Evolutionary conservation across 202 grass and related monocot genomes (phyloP), one percentile per base, ranked within the genome.

Genomic region (Setaria viridis): DNA sequence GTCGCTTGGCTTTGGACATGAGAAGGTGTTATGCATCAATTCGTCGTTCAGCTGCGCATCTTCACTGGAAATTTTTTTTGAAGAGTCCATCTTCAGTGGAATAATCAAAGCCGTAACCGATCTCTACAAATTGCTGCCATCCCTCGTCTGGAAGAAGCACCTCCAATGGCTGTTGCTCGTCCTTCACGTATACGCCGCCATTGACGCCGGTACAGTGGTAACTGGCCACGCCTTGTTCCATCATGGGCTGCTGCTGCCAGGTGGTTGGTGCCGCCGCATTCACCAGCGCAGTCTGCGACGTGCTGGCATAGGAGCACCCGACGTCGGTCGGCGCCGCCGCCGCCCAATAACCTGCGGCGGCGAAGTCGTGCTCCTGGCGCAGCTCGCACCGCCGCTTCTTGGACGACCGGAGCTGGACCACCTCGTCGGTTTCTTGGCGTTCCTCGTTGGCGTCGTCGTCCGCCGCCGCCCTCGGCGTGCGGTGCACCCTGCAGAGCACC

Each of bases 401-500:
- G 11, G 59, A n/a, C 54, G 17, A 1, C 54, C 4, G 12, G 50
- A 16, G 0, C 48, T 50, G 3, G 14, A 41, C 39, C 39, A 13
- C 49, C 13, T 51, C 20, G 56, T 21, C 8, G 11, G 21, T 6
- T 30, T 30, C n/a, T 1, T 4, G 56, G 7, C 9, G 56, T 12
- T 20, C 20, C 55, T n/a, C 25, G 11, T 2, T 11, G 59, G 6
- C 12, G 60, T 0, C 29, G 4, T 5, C 58, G 19, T 21, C 55
- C 55, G 51, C 51, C 51, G 19, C 60, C 5, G 59, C 59, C 59
- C 11, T 62, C 4, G 59, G 59, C 59, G 59, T 62, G 25, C 59
- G 59, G 59, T 62, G 59, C 11, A 62, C 60, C 11, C 60, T 32
- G 60, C 60, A 63, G 60, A 63, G 5, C 4, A 84, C 81, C 50